These are phyloP conservation scores for Sphaerobolus stellatus DNA, from an alignment of 1,284 basidiomycete species.

Conservation along the genomic window DNA sequence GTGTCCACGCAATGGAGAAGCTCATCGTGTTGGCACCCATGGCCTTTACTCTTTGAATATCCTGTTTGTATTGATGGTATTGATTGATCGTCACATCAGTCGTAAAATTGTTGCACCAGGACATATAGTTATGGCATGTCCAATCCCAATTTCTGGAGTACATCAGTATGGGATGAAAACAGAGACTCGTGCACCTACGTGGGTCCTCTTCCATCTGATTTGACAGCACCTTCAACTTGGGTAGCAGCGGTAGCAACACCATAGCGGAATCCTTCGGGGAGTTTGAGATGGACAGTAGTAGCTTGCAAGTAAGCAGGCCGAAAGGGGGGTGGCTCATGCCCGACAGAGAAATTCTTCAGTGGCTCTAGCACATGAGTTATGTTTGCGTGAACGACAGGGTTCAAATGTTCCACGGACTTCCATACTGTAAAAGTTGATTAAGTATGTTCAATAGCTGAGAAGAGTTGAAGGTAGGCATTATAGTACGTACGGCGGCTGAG, in stretches of 20 bases:
- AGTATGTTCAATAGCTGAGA: background rate
- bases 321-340: constrained; percentile 4
- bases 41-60: constrained; percentile 45
- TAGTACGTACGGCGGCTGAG: background rate
- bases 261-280: constrained; percentile 45
- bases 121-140: constrained; percentile 22
- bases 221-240: constrained; percentile 50
- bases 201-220: constrained; percentile 49
- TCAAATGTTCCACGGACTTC: constrained; percentile 3
- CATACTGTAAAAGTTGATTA: constrained; percentile 1
- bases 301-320: constrained; percentile 3
- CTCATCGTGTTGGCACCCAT: constrained; percentile 50
- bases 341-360: background rate
- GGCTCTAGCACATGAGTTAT: constrained; percentile 1
- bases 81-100: constrained; percentile 47
- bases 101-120: constrained; percentile 17
- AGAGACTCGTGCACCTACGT: constrained; percentile 16
- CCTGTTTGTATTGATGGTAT: constrained; percentile 49
- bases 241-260: constrained; percentile 50
- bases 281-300: constrained; percentile 32
- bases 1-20: constrained; percentile 50
- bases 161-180: background rate
- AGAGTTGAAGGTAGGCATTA: background rate
- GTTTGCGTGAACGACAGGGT: background rate
- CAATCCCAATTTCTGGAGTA: constrained; percentile 43